A percentile compares a stretch with the other conserved stretches of the same genome.
These are phyloP conservation scores for Aspergillus sp. DNA, from an alignment of 2,329 filamentous ascomycete species.

Conservation along the genomic window DNA sequence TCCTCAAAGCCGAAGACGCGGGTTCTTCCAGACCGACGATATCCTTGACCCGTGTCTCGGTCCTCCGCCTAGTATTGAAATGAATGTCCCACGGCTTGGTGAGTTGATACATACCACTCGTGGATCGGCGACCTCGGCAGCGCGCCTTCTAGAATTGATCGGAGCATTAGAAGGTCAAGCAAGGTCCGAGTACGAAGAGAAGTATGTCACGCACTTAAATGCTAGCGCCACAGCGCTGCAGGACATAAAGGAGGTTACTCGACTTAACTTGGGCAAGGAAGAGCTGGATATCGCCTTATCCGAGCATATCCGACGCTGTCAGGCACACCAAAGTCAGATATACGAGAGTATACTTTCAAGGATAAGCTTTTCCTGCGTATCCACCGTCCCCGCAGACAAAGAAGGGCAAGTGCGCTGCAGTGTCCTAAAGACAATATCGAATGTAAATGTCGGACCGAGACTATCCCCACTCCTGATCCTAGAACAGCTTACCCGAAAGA, in stretches of 20 bases:
- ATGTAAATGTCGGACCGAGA: constrained; percentile 17
- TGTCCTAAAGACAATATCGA: constrained; percentile 3
- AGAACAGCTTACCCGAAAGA: constrained; percentile 21
- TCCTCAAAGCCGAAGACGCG: background rate
- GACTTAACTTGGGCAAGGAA: background rate
- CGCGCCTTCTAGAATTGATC: constrained; percentile 6
- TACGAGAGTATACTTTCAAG: constrained; percentile 5
- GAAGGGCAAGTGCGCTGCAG: background rate
- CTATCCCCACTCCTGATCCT: constrained; percentile 23
- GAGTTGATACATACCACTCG: background rate
- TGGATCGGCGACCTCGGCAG: background rate
- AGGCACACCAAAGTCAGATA: constrained; percentile 2
- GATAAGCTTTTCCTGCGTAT: constrained; percentile 3
- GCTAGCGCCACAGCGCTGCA: constrained; percentile 14
- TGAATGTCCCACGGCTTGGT: background rate
- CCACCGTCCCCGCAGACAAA: background rate
- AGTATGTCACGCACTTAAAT: constrained; percentile 16
- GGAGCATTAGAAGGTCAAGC: constrained; percentile 7
- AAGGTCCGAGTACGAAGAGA: constrained; percentile 15
- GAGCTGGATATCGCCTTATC: background rate
- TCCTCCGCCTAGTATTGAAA: background rate
- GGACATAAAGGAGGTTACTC: background rate
- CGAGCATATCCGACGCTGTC: constrained; percentile 4
- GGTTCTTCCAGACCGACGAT: background rate
- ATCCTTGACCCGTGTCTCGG: background rate